Conservation (phyloP, 441 rosid genomes). For the Jatropha multifida region DNA sequence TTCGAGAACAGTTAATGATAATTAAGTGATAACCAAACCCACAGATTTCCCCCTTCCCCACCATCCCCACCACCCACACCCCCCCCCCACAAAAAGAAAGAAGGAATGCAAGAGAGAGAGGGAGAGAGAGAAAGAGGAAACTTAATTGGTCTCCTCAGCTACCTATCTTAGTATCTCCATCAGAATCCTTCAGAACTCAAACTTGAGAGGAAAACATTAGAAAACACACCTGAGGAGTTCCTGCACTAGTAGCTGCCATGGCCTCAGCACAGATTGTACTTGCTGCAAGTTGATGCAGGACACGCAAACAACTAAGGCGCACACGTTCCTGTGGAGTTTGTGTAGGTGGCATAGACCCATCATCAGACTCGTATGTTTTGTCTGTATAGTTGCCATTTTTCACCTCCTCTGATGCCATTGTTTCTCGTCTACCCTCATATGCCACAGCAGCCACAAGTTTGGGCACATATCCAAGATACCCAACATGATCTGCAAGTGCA, state of each 20-base stretch:
- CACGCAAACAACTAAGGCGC: conserved; percentile 98
- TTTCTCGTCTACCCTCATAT: conserved; percentile 88
- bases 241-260: conserved; percentile 99
- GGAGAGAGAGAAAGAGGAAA: not conserved
- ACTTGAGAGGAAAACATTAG: not conserved
- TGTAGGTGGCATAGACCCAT: conserved; percentile 53
- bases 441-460: conserved; percentile 99
- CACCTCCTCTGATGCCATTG: conserved; percentile 79
- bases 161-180: not conserved
- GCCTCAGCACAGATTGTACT: conserved; percentile 99
- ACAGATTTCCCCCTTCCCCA: no score
- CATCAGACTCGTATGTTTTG: conserved; percentile 51
- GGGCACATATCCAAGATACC: conserved; percentile 97
- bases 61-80: no score
- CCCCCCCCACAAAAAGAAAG: not conserved
- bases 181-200: not conserved
- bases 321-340: conserved; percentile 98
- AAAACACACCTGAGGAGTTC: conserved; percentile 80
- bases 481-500: conserved; percentile 97
- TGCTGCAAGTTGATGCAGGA: conserved; percentile 97
- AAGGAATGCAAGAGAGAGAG: not conserved
- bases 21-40: no score
- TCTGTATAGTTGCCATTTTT: conserved; percentile 49
- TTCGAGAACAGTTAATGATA: no score
- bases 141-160: not conserved